Evolutionary conservation across 1,284 basidiomycete species (phyloP), one percentile per base, ranked within the genome.

Genomic region (Sporisorium scitamineum): DNA sequence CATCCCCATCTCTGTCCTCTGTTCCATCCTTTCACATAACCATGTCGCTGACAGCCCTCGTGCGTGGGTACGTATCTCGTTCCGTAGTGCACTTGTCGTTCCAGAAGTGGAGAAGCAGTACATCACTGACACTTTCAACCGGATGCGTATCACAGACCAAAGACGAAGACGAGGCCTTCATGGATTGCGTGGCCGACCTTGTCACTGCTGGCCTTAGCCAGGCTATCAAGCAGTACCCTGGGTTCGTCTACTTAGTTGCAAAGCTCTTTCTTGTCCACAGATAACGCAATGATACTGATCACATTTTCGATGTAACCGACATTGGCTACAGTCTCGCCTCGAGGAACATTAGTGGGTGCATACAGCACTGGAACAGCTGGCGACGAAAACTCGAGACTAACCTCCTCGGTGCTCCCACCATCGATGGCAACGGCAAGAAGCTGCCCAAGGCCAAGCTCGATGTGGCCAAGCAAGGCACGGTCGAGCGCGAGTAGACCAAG

Each of bases 401-500:
- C 6, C 1, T 59, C 3, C 24, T 60, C 24, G 64, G 64, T 3
- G 47, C 52, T 39, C 37, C 57, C 14, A 66, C 64, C 16, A 31
- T 66, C 47, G 53, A 66, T n/a, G 0, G 11, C 5, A 66, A 66
- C 29, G 64, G 64, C 31, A 66, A 55, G 45, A 66, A 66, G 53
- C 26, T 60, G 27, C 16, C 31, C 51, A 58, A 59, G 11, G 24
- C 14, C 11, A 45, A 45, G 54, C n/a, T 20, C 18, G 50, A 60
- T 2, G 24, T 11, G 10, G 34, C 11, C 48, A 42, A 60, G 29
- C 3, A 29, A 11, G 57, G 51, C 7, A 6, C 18, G 7, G n/a
- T 6, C 41, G 22, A 42, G 41, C n/a, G 10, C n/a, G 41, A 42
- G 2, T 5, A 6, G 3, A 14, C 16, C 37, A n/a, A 41, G 16